Evolutionary conservation across 2,329 filamentous ascomycete genomes (phyloP), one percentile per base, ranked within the genome.

Genomic region (Ilyonectria sp.): DNA sequence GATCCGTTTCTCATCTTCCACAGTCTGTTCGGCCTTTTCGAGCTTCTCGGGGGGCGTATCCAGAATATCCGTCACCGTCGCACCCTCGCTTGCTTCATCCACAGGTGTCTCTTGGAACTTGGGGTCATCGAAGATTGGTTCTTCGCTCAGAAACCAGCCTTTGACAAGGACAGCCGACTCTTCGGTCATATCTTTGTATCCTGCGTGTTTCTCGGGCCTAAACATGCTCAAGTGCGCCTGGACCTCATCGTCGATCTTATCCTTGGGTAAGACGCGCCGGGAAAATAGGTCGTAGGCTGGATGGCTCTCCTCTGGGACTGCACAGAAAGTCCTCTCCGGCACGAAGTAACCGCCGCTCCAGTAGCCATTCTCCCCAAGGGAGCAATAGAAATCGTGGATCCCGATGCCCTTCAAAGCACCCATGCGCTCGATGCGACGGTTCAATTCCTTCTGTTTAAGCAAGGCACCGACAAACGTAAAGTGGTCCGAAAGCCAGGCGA

Each of bases 381-480:
- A 91, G 1, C 90, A 93, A 79, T 95, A 96, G 65, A 95, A 89
- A 75, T 95, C 92, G 19, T 89, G 87, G 71, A 94, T 90, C 0
- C 92, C 91, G 1, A 97, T 84, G 0, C 88, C 89, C 50, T 88
- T 86, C 1, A 92, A 84, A 2, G 85, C 79, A 0, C 87, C 87
- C 57, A 95, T 83, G 60, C 88, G 85, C 65, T 89, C 87, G 3
- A 97, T 83, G 17, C 94, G 87, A 49, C 87, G 86, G 62, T 87
- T 89, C 68, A 97, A 82, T 74, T 96, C 93, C 37, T 91, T 90
- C 17, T 90, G 89, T 60, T 92, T 91, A 71, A 94, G 87, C 2
- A 97, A 85, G 52, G 93, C 91, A 0, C 94, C 93, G 1, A 97
- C 92, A 75, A 97, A 97, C 40, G 94, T 93, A 58, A 97, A 89